Evolutionary conservation across 108 stramenopile genomes (phyloP).

Genomic region (Skeletonema marinoi): DNA sequence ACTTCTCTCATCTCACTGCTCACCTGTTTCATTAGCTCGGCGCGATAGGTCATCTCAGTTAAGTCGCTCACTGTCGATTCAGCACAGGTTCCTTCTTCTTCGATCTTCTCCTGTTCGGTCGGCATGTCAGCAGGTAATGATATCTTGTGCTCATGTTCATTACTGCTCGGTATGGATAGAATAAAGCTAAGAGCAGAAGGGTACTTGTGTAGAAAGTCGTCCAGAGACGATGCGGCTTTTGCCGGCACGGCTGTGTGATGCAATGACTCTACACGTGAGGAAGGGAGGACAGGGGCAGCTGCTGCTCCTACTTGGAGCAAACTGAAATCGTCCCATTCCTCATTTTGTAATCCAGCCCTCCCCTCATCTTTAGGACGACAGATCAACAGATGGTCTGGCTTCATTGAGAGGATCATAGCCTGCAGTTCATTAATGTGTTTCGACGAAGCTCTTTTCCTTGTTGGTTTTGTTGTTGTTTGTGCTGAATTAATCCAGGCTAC

Average conservation of each 20-base stretch:
- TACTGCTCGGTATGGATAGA: not conserved
- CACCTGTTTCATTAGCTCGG: not conserved
- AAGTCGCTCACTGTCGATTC: not conserved
- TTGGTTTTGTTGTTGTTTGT: no score
- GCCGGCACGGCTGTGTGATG: not conserved
- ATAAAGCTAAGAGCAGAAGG: not conserved
- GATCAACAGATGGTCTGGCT: no score
- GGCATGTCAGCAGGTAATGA: not conserved
- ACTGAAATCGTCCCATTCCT: not conserved
- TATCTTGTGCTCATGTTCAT: not conserved
- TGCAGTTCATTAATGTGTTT: no score
- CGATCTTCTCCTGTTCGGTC: not conserved
- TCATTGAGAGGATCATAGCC: no score
- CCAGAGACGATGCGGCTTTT: not conserved
- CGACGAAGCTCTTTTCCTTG: no score
- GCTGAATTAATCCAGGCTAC: no score
- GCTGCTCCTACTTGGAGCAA: not conserved
- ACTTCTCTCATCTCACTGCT: not conserved
- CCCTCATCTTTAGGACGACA: no score
- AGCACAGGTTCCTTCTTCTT: not conserved
- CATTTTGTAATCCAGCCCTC: not conserved
- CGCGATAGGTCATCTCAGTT: not conserved
- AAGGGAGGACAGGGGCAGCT: not conserved
- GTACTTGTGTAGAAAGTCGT: not conserved
- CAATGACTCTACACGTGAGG: not conserved